Percentiles rank a stretch among this genome's conserved stretches.
phyloP scores from a whole-genome alignment of 2,329 filamentous ascomycete genomes.

The Colletotrichum navitas region DNA sequence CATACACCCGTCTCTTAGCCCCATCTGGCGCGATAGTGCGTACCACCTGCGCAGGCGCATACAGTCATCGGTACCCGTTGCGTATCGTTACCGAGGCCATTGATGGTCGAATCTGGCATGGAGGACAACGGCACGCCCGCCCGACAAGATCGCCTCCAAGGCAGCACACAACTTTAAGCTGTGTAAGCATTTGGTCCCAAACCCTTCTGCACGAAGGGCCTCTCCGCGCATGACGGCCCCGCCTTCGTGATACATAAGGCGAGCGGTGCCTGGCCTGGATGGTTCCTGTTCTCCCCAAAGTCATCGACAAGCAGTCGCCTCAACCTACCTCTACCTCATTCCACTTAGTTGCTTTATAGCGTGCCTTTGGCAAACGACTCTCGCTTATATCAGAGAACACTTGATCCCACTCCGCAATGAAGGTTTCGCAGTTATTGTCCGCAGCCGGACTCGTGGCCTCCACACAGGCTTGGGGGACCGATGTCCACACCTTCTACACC shows the following conservation, averaged over 20 bases:
- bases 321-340: conserved; percentile 18
- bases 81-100: conserved; percentile 19
- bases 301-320: background rate
- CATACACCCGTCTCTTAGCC: conserved; percentile 24
- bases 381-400: conserved; percentile 43
- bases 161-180: conserved; percentile 7
- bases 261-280: conserved; percentile 17
- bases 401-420: conserved; percentile 51
- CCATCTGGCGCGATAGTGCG: conserved; percentile 27
- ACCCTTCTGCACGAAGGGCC: conserved; percentile 21
- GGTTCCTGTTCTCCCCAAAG: background rate
- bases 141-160: background rate
- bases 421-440: conserved; percentile 51
- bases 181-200: conserved; percentile 25
- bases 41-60: conserved; percentile 26
- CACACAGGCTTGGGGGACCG: conserved; percentile 46
- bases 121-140: conserved; percentile 17
- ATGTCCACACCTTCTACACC: conserved; percentile 48
- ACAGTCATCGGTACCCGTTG: conserved; percentile 32
- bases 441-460: conserved; percentile 49
- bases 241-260: conserved; percentile 30
- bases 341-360: conserved; percentile 42
- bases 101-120: conserved; percentile 7
- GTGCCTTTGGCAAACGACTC: conserved; percentile 43
- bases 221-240: conserved; percentile 4